Base-by-base conservation (phyloP, 2,329 filamentous ascomycete genomes). In the Aspergillus hortae region DNA sequence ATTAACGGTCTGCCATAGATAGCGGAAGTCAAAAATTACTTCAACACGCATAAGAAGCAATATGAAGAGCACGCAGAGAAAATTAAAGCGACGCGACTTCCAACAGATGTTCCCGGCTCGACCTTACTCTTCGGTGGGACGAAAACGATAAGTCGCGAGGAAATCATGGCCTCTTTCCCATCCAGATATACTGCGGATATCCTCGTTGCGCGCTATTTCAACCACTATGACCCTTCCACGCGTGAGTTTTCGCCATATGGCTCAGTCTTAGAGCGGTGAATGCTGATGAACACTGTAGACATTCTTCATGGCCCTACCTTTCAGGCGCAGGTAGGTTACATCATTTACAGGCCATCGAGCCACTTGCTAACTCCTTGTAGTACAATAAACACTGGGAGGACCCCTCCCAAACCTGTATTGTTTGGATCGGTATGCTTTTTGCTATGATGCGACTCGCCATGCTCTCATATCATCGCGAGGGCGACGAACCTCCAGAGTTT, bases 11-110 rank as follows among this genome's bases (percentile, higher is more conserved):
- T n/a, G 19, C 5, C 33, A 25, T 49, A 87, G 81, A 94, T 99
- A 57, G 80, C 89, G 9, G 94, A 99, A 74, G 92, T 99, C 23
- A 95, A 92, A 67, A 92, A 87, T 61, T 96, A 94, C 73, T 97
- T 95, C 64, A 74, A 76, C 15, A 84, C 81, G 33, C 90, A 96
- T 72, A 95, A 94, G 69, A 92, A 94, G 66, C 91, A 96, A 59
- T 80, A 92, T 54, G 90, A 95, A 66, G 86, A 85, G 53, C 91
- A 92, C 61, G 85, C 90, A 61, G 85, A 89, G 61, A 87, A 85
- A 61, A 85, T 95, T 47, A 82, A 86, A 67, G 83, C 83, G 42
- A 83, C 83, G 36, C 90, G 88, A 62, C 70, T 74, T 44, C 70
- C 73, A 33, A 76, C 78, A 33, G 73, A 78, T 52, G 59, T 68